Percentiles rank a stretch among this genome's conserved stretches.
Evolutionary conservation across 2,329 filamentous ascomycete genomes (phyloP).

Genomic region (Chaetomiaceae sp.): DNA sequence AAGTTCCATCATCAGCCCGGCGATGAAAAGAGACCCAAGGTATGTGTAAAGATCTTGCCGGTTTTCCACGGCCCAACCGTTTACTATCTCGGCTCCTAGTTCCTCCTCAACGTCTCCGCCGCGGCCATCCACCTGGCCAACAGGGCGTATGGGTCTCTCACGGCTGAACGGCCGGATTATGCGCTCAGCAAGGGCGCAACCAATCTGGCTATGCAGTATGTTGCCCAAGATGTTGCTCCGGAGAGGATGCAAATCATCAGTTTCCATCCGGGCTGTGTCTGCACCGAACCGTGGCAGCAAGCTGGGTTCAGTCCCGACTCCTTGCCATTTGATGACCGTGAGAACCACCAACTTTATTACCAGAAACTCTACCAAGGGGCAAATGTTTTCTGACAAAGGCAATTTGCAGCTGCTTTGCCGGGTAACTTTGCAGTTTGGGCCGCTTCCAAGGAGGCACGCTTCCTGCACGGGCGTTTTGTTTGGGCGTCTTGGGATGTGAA

Average conservation of each 20-base stretch:
- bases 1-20: conserved; percentile 37
- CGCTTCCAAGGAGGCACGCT: conserved; percentile 23
- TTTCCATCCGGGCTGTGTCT: conserved; percentile 39
- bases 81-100: no score
- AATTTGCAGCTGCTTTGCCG: conserved; percentile 18
- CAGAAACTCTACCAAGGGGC: no score
- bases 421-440: conserved; percentile 26
- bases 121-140: conserved; percentile 27
- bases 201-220: conserved; percentile 35
- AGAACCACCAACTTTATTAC: background rate
- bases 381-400: no score
- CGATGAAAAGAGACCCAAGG: no score
- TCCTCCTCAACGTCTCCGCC: conserved; percentile 33
- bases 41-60: no score
- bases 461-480: conserved; percentile 25
- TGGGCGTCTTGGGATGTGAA: conserved; percentile 25
- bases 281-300: conserved; percentile 28
- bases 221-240: conserved; percentile 34
- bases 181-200: conserved; percentile 37
- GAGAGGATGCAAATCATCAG: conserved; percentile 37
- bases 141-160: background rate
- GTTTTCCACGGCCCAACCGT: no score
- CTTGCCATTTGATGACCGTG: conserved; percentile 31
- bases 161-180: conserved; percentile 30
- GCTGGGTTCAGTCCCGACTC: conserved; percentile 26